phyloP scores from a whole-genome alignment of 179 eudicot genomes.

The Pouteria campechiana region DNA sequence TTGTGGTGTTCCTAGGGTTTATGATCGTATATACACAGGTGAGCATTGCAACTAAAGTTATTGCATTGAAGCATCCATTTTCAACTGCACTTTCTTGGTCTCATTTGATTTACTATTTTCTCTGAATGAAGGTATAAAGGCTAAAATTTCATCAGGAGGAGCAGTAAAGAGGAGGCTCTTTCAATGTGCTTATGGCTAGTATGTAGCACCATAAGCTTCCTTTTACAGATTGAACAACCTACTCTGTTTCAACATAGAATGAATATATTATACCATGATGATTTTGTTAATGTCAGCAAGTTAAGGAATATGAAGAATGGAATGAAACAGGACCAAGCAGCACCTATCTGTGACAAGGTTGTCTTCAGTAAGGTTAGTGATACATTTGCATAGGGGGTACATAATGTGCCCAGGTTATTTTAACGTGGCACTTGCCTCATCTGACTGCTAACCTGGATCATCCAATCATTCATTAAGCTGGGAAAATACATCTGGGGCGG shows the following conservation, averaged over 20 bases:
- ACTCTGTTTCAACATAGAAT: background rate
- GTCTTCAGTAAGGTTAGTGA: constrained; percentile 69
- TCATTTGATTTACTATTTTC: background rate
- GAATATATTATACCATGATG: background rate
- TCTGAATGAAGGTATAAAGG: constrained; percentile 50
- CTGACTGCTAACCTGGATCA: background rate
- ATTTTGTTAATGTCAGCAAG: constrained; percentile 47
- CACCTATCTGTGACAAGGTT: constrained; percentile 77
- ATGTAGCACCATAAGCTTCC: constrained; percentile 12
- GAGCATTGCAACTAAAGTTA: too few relatives aligned
- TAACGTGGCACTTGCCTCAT: background rate
- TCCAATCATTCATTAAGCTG: background rate
- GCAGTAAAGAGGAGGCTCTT: constrained; percentile 55
- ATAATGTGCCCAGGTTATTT: too few relatives aligned
- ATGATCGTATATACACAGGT: constrained; percentile 85
- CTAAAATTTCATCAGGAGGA: constrained; percentile 57
- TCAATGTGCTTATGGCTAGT: constrained; percentile 81
- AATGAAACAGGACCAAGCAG: constrained; percentile 69
- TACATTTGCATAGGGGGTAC: too few relatives aligned
- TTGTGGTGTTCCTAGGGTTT: constrained; percentile 92
- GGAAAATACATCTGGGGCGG: too few relatives aligned
- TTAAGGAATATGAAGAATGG: constrained; percentile 85
- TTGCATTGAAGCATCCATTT: background rate
- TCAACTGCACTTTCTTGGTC: background rate
- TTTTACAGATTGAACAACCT: too few relatives aligned